Base-by-base conservation (phyloP, 805 yeast species). In the Saccharomycopsis capsularis region DNA sequence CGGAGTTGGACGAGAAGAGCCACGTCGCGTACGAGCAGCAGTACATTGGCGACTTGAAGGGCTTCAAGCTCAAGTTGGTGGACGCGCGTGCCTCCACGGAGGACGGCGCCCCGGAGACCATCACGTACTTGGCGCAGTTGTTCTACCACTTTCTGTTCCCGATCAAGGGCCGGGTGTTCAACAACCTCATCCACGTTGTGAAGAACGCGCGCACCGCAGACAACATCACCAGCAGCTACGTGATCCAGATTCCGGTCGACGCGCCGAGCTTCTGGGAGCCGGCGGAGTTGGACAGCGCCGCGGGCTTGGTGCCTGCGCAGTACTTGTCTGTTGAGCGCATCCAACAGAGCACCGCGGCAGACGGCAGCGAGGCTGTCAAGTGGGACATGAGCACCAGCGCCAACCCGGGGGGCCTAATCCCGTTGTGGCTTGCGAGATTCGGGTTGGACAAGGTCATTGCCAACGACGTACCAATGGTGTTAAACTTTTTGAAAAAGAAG, bases 361-460 rank as follows among this genome's bases (percentile, higher is more conserved):
- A 9, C 5, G 38, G 19, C 7, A n/a, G 18, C 5, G 38, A 9
- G n/a, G 38, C 21, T 18, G 18, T 40, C 7, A 11, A 16, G 15
- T 46, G 49, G 49, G 43, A 32, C 11, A 46, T 46, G 49, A 18
- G 24, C 27, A 46, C 49, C 21, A 22, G 36, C 3, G 30, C 43
- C 24, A 24, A 41, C 21, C 41, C 49, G 2, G 49, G 49, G 3
- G 49, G 49, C 16, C 29, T 40, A 16, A 36, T 46, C 7, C 49
- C 49, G 15, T 18, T 32, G 3, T 46, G 32, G 27, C 25, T 46
- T n/a, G 37, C 44, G n/a, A 22, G 37, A 18, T 40, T 40, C 23
- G 29, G 39, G 21, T 40, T 46, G 42, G 38, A 46, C 35, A 46
- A 46, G 35, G 40, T 40, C n/a, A 46, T 46, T 3, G 43, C 44